These are phyloP conservation scores for Kodamaea anthophila DNA, from an alignment of 1,139 yeast genomes.

Conservation along the genomic window DNA sequence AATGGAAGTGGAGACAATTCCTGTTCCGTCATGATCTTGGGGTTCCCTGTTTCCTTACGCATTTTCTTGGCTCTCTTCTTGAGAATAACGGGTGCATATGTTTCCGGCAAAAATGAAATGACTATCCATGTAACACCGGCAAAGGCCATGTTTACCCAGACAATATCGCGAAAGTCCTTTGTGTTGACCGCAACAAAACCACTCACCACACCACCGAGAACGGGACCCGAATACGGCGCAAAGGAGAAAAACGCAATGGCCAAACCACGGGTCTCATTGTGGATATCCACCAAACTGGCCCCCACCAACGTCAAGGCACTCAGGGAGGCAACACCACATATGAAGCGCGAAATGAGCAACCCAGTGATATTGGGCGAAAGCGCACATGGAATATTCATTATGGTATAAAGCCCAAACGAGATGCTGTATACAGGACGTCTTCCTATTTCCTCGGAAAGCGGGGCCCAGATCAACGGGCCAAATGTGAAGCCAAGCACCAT, in stretches of 20 bases:
- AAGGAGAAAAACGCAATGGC: slow-evolving; percentile 89
- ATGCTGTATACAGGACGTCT: slow-evolving; percentile 78
- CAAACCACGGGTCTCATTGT: slow-evolving; percentile 72
- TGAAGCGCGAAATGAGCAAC: slow-evolving; percentile 70
- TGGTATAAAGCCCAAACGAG: slow-evolving; percentile 65
- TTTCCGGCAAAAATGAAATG: slow-evolving; percentile 67
- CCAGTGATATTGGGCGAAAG: slow-evolving; percentile 79
- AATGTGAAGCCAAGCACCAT: slow-evolving; percentile 87
- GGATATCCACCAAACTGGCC: slow-evolving; percentile 85
- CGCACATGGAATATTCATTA: slow-evolving; percentile 88
- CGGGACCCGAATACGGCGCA: slow-evolving; percentile 92
- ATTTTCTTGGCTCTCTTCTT: slow-evolving; percentile 63
- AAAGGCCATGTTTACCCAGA: slow-evolving; percentile 91
- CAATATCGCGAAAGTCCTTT: slow-evolving; percentile 59
- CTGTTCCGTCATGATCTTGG: slow-evolving; percentile 84
- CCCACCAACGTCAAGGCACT: slow-evolving; percentile 85
- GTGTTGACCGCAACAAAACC: slow-evolving; percentile 77
- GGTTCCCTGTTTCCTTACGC: slow-evolving; percentile 76
- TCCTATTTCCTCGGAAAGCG: slow-evolving; percentile 80
- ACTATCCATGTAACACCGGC: slow-evolving; percentile 77
- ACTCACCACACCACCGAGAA: slow-evolving; percentile 81
- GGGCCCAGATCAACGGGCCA: slow-evolving; percentile 90
- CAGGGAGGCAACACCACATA: slow-evolving; percentile 81
- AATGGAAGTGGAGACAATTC: slow-evolving; percentile 71
- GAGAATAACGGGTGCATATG: slow-evolving; percentile 83